These are phyloP conservation scores for Populus hybrid DNA, from an alignment of 441 rosid species.

Conservation along the genomic window DNA sequence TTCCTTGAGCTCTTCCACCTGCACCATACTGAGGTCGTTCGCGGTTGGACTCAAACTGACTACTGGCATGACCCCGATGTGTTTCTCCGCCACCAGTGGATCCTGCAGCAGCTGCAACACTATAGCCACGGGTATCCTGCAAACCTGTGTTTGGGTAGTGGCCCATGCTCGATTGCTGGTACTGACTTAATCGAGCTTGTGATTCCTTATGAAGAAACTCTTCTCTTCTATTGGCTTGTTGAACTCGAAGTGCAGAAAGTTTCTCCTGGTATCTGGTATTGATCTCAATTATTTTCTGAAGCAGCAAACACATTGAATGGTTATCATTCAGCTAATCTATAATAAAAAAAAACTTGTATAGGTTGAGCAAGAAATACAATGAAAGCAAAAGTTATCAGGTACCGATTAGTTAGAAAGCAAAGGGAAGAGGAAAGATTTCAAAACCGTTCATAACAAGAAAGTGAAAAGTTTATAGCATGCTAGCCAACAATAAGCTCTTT, in stretches of 20 bases:
- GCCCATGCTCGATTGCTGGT: constrained; percentile 20
- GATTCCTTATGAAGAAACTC: constrained; percentile 25
- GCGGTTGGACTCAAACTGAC: constrained; percentile 11
- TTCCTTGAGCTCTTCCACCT: constrained; percentile 9
- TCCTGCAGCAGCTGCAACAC: constrained; percentile 10
- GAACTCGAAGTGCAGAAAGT: constrained; percentile 17
- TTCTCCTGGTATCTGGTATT: constrained; percentile 29
- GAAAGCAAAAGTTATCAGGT: not conserved
- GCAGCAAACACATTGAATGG: not conserved
- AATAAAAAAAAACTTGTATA: not conserved
- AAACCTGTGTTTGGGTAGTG: not conserved
- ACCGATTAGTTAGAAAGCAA: not conserved
- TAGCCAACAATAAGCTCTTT: not conserved
- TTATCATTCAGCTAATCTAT: not conserved
- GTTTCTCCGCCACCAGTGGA: not conserved
- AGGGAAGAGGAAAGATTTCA: not conserved
- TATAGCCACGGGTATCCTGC: constrained; percentile 17
- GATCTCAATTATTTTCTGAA: constrained; percentile 27
- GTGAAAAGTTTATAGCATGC: not conserved
- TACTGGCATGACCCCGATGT: constrained; percentile 1
- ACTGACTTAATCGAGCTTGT: constrained; percentile 14
- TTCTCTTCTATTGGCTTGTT: constrained; percentile 22
- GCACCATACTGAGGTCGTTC: constrained; percentile 13
- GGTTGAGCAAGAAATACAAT: not conserved
- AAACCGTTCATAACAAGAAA: not conserved